A percentile compares a stretch with the other conserved stretches of the same genome.
phyloP scores from a whole-genome alignment of 2,329 filamentous ascomycete genomes.

The Magnaporthiopsis incrustans region DNA sequence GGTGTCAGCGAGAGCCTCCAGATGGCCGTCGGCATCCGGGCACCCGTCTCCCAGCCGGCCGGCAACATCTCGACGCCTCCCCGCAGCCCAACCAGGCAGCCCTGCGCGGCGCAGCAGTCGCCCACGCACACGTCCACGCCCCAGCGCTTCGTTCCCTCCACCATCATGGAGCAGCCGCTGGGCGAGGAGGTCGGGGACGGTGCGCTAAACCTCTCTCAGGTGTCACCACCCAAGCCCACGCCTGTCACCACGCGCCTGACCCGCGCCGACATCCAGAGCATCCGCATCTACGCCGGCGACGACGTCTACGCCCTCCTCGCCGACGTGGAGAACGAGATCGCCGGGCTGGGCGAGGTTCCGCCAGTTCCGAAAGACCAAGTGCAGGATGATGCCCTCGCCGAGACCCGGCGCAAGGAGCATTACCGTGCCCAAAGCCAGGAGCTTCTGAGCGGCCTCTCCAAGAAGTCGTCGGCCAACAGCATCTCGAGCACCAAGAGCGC shows the following conservation, averaged over 20 bases:
- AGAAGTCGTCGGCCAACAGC: slow-evolving; percentile 22
- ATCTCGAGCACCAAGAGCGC: slow-evolving; percentile 6
- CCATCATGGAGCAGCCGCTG: slow-evolving; percentile 43
- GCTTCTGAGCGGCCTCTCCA: slow-evolving; percentile 31
- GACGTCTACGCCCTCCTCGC: slow-evolving; percentile 59
- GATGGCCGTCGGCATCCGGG: slow-evolving; percentile 30
- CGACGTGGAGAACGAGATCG: slow-evolving; percentile 57
- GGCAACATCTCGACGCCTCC: slow-evolving; percentile 48
- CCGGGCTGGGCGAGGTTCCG: slow-evolving; percentile 23
- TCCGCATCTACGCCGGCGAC: slow-evolving; percentile 59
- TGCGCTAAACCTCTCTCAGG: not conserved
- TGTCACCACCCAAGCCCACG: not conserved
- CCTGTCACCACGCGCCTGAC: slow-evolving; percentile 6
- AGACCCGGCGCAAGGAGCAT: slow-evolving; percentile 31
- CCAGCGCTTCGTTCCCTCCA: slow-evolving; percentile 44
- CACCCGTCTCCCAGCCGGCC: slow-evolving; percentile 21
- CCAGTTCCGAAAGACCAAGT: slow-evolving; percentile 13
- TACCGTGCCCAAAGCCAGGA: slow-evolving; percentile 45
- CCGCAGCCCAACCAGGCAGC: slow-evolving; percentile 45
- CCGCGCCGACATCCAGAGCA: slow-evolving; percentile 50
- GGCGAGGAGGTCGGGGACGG: slow-evolving; percentile 27
- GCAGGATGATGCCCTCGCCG: slow-evolving; percentile 17
- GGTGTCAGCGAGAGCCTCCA: slow-evolving; percentile 33
- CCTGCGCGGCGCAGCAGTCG: slow-evolving; percentile 24
- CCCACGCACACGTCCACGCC: slow-evolving; percentile 44